Base-by-base conservation (phyloP, 306 rosid species). In the Alnus rubra region DNA sequence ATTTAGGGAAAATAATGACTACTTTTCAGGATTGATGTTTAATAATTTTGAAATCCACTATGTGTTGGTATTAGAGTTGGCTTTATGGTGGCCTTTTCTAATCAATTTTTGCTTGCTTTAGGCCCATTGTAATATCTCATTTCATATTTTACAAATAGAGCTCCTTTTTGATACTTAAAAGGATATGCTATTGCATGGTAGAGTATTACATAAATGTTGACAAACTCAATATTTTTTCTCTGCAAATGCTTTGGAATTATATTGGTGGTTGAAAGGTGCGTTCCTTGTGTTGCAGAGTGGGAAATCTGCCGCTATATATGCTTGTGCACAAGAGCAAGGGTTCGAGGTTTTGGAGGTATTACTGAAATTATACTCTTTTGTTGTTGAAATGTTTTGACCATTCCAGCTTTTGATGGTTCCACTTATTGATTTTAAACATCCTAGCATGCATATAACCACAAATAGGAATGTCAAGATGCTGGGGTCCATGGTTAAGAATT, bases 261-360 rank as follows among this genome's bases (percentile, higher is more conserved):
- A 37, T 44, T 53, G 78, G 63, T 78, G 53, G 56, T 76, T 84
- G 58, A 87, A 74, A 67, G 74, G 59, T 76, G n/a, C 82, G 47
- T 55, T 64, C 79, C 23, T 74, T n/a, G 73, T 83, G 48, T 80
- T 89, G 90, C 88, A 95, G 98, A 85, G 98, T 85, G 98, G 97
- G 84, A 95, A 95, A 74, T 90, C 98, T 78, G 98, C 98, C 28
- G 98, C 98, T 76, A 83, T 95, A 65, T 89, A 95, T 92, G 98
- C 97, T 50, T 92, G 98, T 85, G 98, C 97, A 12, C 84, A 74
- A 76, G 98, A 92, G 83, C 97, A 85, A 86, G 98, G 98, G 10
- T 91, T 87, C 85, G 84, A 85, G 47, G 86, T 95, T 88, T 74
- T 84, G 77, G 98, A 95, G 98, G 98, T 95, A 95, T 75, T 33